Percentiles rank a stretch among this genome's conserved stretches.
Conservation (phyloP, 2,329 filamentous ascomycete species). For the Ploettnerulaceae sp. region DNA sequence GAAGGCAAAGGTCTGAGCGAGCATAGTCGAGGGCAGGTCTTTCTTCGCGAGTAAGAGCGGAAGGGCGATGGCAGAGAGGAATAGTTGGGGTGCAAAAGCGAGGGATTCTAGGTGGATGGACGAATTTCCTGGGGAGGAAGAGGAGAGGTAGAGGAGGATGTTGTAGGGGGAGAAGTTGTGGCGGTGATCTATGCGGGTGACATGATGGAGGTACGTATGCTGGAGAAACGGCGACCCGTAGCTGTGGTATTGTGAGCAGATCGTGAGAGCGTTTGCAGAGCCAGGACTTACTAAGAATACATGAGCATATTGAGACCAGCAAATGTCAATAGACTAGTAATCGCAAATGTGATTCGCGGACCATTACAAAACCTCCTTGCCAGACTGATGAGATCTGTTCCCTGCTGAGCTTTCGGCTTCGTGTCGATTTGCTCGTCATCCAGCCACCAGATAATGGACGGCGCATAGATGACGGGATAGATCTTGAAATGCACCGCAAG, state of each 20-base stretch:
- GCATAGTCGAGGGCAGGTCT: slow-evolving; percentile 76
- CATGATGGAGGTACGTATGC: slow-evolving; percentile 90
- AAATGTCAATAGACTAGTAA: slow-evolving; percentile 70
- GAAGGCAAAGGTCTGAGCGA: slow-evolving; percentile 95
- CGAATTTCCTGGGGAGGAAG: slow-evolving; percentile 46
- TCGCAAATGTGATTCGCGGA: slow-evolving; percentile 51
- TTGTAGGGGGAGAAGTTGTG: slow-evolving; percentile 99
- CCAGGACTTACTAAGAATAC: slow-evolving; percentile 59
- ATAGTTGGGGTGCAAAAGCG: slow-evolving; percentile 83
- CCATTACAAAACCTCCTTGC: slow-evolving; percentile 45
- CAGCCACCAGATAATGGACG: slow-evolving; percentile 76
- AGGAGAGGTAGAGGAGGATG: slow-evolving; percentile 80
- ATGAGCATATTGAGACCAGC: slow-evolving; percentile 68
- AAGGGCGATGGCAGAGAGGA: slow-evolving; percentile 72
- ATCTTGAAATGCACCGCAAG: slow-evolving; percentile 96
- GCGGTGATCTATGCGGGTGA: slow-evolving; percentile 88
- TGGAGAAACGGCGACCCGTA: slow-evolving; percentile 78
- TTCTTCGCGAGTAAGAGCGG: slow-evolving; percentile 73
- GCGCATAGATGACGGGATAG: slow-evolving; percentile 94
- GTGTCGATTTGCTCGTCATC: slow-evolving; percentile 47
- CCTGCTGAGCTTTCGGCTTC: slow-evolving; percentile 22
- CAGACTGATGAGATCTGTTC: slow-evolving; percentile 23
- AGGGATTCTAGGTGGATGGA: slow-evolving; percentile 61
- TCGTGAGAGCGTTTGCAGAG: background rate
- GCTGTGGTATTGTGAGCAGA: slow-evolving; percentile 36